These are phyloP conservation scores for Tetrapisispora namnaoensis DNA, from an alignment of 805 yeast species.

Conservation along the genomic window DNA sequence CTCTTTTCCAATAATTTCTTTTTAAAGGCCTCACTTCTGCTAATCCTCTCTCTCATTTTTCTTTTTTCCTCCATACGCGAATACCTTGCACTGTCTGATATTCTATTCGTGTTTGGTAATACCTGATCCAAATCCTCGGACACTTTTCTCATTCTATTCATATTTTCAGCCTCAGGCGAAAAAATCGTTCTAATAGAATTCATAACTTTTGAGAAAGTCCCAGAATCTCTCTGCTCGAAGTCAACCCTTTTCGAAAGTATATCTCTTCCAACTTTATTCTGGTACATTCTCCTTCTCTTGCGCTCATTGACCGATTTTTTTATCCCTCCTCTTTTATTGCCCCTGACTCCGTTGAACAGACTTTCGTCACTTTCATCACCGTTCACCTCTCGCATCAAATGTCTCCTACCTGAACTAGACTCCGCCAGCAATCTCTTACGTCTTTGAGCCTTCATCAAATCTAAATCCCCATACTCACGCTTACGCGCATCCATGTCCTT, in stretches of 20 bases:
- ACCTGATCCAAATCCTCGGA: conserved; percentile 8
- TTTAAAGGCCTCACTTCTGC: conserved; percentile 23
- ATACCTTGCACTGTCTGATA: neutral
- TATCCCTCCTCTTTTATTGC: neutral
- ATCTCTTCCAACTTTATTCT: neutral
- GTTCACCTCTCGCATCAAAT: neutral
- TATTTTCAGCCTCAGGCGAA: conserved; percentile 14
- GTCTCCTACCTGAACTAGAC: neutral
- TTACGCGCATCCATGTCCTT: conserved; percentile 8
- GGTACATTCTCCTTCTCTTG: neutral
- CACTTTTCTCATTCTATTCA: conserved; percentile 13
- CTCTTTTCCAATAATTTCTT: conserved; percentile 19
- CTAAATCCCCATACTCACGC: conserved; percentile 15
- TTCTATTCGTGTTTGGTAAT: conserved; percentile 4
- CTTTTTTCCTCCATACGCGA: conserved; percentile 2
- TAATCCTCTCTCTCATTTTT: conserved; percentile 15
- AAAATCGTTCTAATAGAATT: conserved; percentile 9
- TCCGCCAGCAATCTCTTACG: neutral
- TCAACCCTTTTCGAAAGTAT: neutral
- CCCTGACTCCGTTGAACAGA: neutral
- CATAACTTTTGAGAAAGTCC: neutral
- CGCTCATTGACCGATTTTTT: neutral
- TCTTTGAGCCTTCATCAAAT: conserved; percentile 6
- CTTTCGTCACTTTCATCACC: neutral
- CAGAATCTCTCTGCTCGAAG: neutral